Evolutionary conservation across 179 eudicot genomes (phyloP).

Genomic region (Silene noctiflora): DNA sequence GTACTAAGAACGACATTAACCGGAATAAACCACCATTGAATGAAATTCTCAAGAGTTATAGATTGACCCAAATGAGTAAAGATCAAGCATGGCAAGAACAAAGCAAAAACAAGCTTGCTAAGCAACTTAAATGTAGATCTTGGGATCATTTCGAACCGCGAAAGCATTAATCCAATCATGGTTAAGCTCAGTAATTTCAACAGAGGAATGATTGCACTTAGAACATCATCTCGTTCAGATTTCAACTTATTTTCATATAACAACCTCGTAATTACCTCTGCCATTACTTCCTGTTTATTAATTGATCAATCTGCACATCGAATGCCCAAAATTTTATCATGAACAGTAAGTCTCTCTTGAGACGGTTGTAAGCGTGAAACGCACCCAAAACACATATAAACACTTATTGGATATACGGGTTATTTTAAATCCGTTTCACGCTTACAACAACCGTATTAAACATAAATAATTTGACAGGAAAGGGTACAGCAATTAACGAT

Average conservation of each 20-base stretch:
- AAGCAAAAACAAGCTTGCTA: conserved; percentile 86
- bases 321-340: neutral
- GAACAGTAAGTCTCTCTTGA: too few species aligned
- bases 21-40: conserved; percentile 82
- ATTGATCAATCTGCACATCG: conserved; percentile 22
- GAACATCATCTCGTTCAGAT: conserved; percentile 37
- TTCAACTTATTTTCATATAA: conserved; percentile 24
- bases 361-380: too few species aligned
- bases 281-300: conserved; percentile 21
- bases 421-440: too few species aligned
- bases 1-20: conserved; percentile 70
- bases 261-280: conserved; percentile 24
- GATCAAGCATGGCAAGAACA: conserved; percentile 73
- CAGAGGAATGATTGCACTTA: conserved; percentile 60
- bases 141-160: conserved; percentile 63
- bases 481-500: too few species aligned
- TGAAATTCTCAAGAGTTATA: conserved; percentile 56
- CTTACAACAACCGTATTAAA: too few species aligned
- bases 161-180: conserved; percentile 56
- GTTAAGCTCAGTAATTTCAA: conserved; percentile 63
- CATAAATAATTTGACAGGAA: too few species aligned
- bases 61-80: conserved; percentile 69
- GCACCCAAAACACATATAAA: too few species aligned
- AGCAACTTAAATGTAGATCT: conserved; percentile 77
- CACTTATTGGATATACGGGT: too few species aligned